Percentiles rank a stretch among this genome's conserved stretches.
Conservation (phyloP, 2,329 filamentous ascomycete genomes). For the Colletotrichum lupini region DNA sequence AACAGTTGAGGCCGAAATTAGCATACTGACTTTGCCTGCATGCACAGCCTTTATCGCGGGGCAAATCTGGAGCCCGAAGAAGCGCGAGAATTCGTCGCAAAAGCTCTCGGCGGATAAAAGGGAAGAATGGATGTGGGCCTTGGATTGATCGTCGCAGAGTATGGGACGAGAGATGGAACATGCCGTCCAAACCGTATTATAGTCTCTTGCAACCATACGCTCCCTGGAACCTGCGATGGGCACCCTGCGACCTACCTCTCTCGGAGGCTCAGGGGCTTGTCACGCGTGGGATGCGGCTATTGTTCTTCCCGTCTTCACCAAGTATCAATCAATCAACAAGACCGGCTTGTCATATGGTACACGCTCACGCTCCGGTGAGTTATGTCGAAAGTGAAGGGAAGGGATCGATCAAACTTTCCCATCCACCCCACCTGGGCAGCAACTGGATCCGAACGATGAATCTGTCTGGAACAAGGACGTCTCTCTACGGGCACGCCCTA, state of each 20-base stretch:
- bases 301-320: not conserved
- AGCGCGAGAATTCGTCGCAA: constrained; percentile 13
- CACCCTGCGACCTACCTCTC: not conserved
- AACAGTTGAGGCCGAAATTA: constrained; percentile 30
- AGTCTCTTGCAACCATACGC: not conserved
- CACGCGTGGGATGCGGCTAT: not conserved
- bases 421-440: constrained; percentile 16
- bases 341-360: not conserved
- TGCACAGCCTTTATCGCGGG: constrained; percentile 34
- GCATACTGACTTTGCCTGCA: constrained; percentile 13
- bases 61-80: constrained; percentile 17
- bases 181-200: not conserved
- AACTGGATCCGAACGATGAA: constrained; percentile 22
- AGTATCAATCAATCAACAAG: not conserved
- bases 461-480: constrained; percentile 25
- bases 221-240: not conserved
- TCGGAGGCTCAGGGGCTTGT: too few relatives aligned
- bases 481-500: constrained; percentile 4
- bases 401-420: constrained; percentile 16
- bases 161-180: constrained; percentile 18
- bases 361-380: not conserved
- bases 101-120: constrained; percentile 6
- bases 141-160: constrained; percentile 6
- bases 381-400: not conserved
- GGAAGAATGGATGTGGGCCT: constrained; percentile 15